Base-by-base conservation (phyloP, 495 filamentous ascomycete genomes). In the Penicilliopsis zonata region DNA sequence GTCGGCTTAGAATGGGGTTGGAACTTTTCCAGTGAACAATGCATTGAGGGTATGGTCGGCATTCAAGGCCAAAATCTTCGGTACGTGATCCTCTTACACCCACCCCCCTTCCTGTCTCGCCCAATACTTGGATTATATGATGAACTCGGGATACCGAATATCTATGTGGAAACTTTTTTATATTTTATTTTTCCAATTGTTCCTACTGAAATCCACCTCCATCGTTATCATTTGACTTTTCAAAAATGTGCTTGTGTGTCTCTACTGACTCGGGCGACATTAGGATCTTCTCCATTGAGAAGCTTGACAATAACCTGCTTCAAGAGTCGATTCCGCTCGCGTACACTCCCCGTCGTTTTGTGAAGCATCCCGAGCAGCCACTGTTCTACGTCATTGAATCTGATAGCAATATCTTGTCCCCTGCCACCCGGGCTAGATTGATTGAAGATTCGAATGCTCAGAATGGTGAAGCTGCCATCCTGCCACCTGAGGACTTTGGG, bases 11-110 rank as follows among this genome's bases (percentile, higher is more conserved):
- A 93, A 47, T 94, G 83, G 66, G 88, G 82, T 13, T 93, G 86
- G 78, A 94, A 82, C 43, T 95, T 99, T 44, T 90, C 80, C 44
- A 94, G 85, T 44, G 85, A 94, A 56, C 80, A 90, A 46, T 92
- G 86, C 41, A 67, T 77, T 9, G 86, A 94, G 56, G 88, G 90
- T 14, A 87, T 99, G 80, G 87, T 96, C 21, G 87, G 86, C 33
- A 88, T 99, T 33, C 82, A 94, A 54, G 85, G 77, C 17, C 76
- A 86, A 47, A 92, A 82, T 52, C 64, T 99, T 13, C 66, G 84
- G 86, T 92, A 72, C 54, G 83, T 75, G 33, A 13, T 4, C 25
- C 36, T 35, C 13, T 25, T 9, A 9, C 14, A 42, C 9, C 28
- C 4, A 22, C 34, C 42, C 41, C 18, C 31, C 30, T 23, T 41